Conservation (phyloP, 73 alveolate genomes). For the Blepharisma japonicum region DNA sequence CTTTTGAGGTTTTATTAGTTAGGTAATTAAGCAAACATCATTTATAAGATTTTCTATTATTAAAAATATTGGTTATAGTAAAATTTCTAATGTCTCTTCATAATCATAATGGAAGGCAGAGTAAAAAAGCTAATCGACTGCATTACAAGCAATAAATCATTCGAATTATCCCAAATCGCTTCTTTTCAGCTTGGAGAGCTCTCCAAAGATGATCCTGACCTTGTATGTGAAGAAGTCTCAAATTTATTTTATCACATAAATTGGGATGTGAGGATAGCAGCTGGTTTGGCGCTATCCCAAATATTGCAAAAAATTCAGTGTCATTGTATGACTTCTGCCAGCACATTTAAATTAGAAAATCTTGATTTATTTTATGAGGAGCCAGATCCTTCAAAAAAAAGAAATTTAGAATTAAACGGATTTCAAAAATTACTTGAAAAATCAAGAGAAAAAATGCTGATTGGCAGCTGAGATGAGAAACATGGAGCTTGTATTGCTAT, state of each 20-base stretch:
- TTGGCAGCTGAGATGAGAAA: slow-evolving; percentile 9
- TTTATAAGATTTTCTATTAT: too few relatives aligned
- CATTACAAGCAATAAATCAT: neutral
- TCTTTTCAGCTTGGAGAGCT: slow-evolving; percentile 18
- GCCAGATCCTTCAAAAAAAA: neutral
- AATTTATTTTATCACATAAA: neutral
- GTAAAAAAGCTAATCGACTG: slow-evolving; percentile 8
- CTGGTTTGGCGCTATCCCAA: neutral
- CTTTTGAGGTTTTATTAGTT: too few relatives aligned
- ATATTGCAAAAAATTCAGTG: neutral
- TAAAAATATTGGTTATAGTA: too few relatives aligned
- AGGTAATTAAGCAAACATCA: too few relatives aligned
- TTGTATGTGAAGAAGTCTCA: neutral
- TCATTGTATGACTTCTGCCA: neutral
- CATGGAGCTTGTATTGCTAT: slow-evolving; percentile 3
- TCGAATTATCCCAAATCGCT: slow-evolving; percentile 14
- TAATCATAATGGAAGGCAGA: slow-evolving; percentile 7
- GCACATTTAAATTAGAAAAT: neutral
- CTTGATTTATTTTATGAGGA: neutral
- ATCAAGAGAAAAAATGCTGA: neutral
- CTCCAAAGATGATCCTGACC: neutral
- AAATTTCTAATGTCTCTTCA: too few relatives aligned
- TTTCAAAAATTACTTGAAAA: neutral
- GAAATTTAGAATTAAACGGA: neutral
- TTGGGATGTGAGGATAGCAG: neutral